Base-by-base conservation (phyloP, 306 rosid species). In the Castanospermum australe region DNA sequence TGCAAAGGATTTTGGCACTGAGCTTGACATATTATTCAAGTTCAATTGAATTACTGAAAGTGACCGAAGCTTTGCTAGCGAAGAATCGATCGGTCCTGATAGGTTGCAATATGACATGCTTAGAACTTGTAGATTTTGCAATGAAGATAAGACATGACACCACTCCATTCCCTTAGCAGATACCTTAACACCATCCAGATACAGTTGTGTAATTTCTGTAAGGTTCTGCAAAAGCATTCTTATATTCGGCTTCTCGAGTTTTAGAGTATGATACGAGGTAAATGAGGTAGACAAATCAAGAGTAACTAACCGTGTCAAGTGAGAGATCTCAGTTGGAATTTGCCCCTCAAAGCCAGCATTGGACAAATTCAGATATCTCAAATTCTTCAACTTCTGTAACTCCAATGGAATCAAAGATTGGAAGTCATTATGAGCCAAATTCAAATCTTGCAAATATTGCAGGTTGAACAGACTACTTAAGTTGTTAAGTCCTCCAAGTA, bases 121-220 rank as follows among this genome's bases (percentile, higher is more conserved):
- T 48, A 87, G 2, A 1, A 78, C 79, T 28, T 65, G 67, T 1
- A 81, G 38, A 0, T 77, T 66, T 14, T 41, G 42, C 47, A 80
- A 0, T 5, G 64, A 72, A 13, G 83, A 57, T 42, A 85, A 3
- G 0, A 57, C 79, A 32, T 55, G 55, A 11, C 87, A 32, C 94
- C 92, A 89, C 5, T 85, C 67, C 10, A 50, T 30, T n/a, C 88
- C 90, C 8, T 0, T 5, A 1, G 78, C 81, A 24, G 88, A 79
- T 66, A 86, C 61, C 0, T 2, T n/a, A 0, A 82, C 77, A 50
- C 88, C 84, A 84, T 88, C 91, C 0, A 92, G 78, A 78, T 67
- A 17, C 1, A 89, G 47, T 38, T 77, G 79, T 4, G 1, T 2
- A 36, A 92, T 83, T 41, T 71, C n/a, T 0, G 74, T 22, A 12